Conservation (phyloP, 257 asterid genomes). For the Lycium barbarum region DNA sequence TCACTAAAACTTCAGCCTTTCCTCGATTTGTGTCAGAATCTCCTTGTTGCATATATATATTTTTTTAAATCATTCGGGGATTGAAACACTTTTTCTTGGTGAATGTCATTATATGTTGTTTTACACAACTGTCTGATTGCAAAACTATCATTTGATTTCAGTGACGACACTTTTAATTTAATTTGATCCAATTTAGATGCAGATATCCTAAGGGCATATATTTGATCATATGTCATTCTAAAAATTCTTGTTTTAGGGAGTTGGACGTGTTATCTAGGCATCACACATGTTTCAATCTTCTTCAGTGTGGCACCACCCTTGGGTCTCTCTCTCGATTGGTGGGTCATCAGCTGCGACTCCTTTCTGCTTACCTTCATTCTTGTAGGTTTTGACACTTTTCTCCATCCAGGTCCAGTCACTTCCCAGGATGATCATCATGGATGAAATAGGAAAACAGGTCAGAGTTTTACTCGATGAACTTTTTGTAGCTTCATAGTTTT, state of each 20-base stretch:
- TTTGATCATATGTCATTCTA: background rate
- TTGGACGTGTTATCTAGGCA: constrained; percentile 87
- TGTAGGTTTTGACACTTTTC: constrained; percentile 37
- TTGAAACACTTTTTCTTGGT: background rate
- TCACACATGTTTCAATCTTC: constrained; percentile 92
- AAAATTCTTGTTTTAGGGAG: constrained; percentile 60
- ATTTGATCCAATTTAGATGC: background rate
- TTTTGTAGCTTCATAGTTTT: background rate
- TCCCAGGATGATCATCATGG: constrained; percentile 95
- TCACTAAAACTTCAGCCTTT: background rate
- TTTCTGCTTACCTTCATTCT: constrained; percentile 22
- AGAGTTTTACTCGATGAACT: constrained; percentile 12
- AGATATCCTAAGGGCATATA: background rate
- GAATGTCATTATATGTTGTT: background rate
- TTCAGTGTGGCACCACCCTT: constrained; percentile 86
- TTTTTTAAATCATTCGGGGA: background rate
- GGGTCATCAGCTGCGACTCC: constrained; percentile 32
- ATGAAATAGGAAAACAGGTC: constrained; percentile 94
- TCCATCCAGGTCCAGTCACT: constrained; percentile 90
- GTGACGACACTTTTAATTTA: background rate
- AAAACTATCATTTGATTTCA: constrained; percentile 6
- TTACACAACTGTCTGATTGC: constrained; percentile 14
- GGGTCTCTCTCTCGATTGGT: constrained; percentile 98
- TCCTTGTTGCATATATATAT: background rate
- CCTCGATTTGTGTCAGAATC: background rate